Evolutionary conservation across 257 asterid genomes (phyloP).

Genomic region (Nicotiana undulata): DNA sequence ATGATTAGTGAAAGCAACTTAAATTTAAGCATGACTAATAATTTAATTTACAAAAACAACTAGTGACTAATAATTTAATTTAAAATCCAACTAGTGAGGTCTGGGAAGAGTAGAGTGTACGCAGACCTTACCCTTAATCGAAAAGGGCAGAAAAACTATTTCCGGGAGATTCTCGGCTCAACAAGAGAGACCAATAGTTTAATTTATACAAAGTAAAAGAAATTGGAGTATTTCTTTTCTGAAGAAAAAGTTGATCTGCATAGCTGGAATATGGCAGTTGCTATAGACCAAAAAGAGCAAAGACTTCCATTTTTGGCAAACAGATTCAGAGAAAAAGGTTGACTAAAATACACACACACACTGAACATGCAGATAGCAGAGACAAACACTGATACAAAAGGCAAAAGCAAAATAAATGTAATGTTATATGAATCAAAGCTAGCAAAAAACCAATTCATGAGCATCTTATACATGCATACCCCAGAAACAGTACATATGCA

Average conservation of each 20-base stretch:
- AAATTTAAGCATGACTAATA: neutral
- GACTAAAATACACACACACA: neutral
- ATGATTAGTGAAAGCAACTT: neutral
- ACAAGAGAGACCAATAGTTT: too few species aligned
- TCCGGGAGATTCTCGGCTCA: too few species aligned
- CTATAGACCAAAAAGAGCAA: neutral
- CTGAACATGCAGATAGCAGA: neutral
- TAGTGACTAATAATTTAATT: too few species aligned
- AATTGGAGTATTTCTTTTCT: neutral
- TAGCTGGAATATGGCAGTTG: neutral
- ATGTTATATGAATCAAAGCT: neutral
- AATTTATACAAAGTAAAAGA: neutral
- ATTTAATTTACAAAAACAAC: too few species aligned
- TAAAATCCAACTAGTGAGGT: too few species aligned
- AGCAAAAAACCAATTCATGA: neutral
- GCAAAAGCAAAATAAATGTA: neutral
- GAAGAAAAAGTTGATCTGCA: neutral
- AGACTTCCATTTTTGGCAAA: neutral
- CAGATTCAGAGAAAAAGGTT: neutral
- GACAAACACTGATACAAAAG: neutral
- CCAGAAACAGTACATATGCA: neutral
- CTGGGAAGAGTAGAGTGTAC: too few species aligned
- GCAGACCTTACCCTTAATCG: too few species aligned
- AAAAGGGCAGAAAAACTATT: too few species aligned
- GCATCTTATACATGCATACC: neutral